A percentile compares a stretch with the other conserved stretches of the same genome.
These are phyloP conservation scores for Ploettnerulaceae sp. DNA, from an alignment of 2,329 filamentous ascomycete species.

Conservation along the genomic window DNA sequence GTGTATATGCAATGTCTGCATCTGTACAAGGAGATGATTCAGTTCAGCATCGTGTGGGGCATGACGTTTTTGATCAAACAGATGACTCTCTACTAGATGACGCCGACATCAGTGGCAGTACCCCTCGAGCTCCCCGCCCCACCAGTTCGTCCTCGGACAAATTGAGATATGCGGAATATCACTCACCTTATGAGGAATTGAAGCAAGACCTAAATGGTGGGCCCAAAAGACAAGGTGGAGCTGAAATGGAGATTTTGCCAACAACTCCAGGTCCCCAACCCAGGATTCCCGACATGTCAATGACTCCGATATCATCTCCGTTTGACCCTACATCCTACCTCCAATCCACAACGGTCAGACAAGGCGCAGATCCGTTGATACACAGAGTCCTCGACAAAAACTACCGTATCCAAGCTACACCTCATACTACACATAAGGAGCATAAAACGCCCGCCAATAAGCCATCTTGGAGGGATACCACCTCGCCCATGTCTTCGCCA, in stretches of 20 bases:
- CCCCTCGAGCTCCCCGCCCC: constrained; percentile 54
- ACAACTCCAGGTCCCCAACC: constrained; percentile 37
- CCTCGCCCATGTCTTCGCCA: constrained; percentile 58
- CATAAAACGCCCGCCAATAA: constrained; percentile 31
- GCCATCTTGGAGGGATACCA: constrained; percentile 31
- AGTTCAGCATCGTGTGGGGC: constrained; percentile 27
- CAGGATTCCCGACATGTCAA: constrained; percentile 56
- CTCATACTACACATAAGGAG: constrained; percentile 54
- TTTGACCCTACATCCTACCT: constrained; percentile 45
- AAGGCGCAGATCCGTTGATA: constrained; percentile 67
- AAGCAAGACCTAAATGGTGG: constrained; percentile 56
- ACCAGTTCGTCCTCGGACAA: constrained; percentile 41
- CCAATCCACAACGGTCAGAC: constrained; percentile 34
- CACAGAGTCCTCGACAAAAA: constrained; percentile 94
- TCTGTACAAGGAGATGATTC: constrained; percentile 36
- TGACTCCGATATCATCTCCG: constrained; percentile 57
- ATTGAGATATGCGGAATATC: constrained; percentile 58
- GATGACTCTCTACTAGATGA: constrained; percentile 67
- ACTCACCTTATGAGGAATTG: constrained; percentile 72
- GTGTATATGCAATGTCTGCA: constrained; percentile 37
- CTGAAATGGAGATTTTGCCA: constrained; percentile 37
- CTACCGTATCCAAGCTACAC: constrained; percentile 89
- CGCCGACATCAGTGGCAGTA: constrained; percentile 60
- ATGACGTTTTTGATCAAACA: constrained; percentile 31
- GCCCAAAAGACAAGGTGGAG: constrained; percentile 37